Percentiles rank a stretch among this genome's conserved stretches.
These are phyloP conservation scores for Xanthoconium purpureum DNA, from an alignment of 768 basidiomycete genomes.

Conservation along the genomic window DNA sequence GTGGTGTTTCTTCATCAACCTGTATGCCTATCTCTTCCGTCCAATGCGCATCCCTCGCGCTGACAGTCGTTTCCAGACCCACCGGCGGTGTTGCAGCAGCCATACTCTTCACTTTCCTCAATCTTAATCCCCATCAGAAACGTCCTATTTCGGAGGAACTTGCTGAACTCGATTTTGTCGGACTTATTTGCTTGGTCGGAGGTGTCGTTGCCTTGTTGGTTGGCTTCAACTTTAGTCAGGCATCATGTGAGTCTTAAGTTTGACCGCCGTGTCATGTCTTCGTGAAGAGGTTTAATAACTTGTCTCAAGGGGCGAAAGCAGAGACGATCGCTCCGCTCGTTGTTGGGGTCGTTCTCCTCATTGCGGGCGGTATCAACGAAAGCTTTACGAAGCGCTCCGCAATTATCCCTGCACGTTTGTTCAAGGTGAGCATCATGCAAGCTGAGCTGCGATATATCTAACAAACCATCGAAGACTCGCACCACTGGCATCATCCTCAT, in stretches of 20 bases:
- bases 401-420: conserved; percentile 71
- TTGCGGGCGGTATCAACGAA: conserved; percentile 58
- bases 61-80: conserved; percentile 44
- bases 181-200: conserved; percentile 56
- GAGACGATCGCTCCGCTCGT: conserved; percentile 62
- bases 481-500: conserved; percentile 64
- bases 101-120: conserved; percentile 70
- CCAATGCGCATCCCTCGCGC: neutral
- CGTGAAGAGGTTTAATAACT: neutral
- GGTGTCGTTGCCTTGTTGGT: conserved; percentile 69
- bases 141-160: conserved; percentile 56
- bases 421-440: conserved; percentile 45
- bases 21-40: conserved; percentile 40
- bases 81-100: conserved; percentile 64
- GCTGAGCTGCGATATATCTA: neutral
- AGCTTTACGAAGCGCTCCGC: conserved; percentile 59
- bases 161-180: conserved; percentile 69
- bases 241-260: conserved; percentile 48
- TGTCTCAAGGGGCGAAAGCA: conserved; percentile 48
- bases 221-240: conserved; percentile 71
- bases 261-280: neutral
- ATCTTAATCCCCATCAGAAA: conserved; percentile 71
- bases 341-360: conserved; percentile 52
- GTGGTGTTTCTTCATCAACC: conserved; percentile 81
- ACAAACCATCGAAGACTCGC: conserved; percentile 49